Evolutionary conservation across 2,329 filamentous ascomycete species (phyloP).

Genomic region (Tricladium varicosporioides): DNA sequence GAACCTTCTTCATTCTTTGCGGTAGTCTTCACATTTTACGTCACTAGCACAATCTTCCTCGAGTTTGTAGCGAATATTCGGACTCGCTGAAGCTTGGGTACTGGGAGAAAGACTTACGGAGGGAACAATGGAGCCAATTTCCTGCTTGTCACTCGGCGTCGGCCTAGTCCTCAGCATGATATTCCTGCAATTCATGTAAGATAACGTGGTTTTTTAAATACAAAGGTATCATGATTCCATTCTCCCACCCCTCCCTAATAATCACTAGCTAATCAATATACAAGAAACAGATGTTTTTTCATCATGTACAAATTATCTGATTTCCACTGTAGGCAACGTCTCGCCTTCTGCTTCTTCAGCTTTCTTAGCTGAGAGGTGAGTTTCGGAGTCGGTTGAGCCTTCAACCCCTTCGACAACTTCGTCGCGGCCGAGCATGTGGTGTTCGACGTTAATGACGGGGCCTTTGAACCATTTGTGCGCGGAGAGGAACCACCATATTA

Average conservation of each 20-base stretch:
- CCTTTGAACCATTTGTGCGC: conserved; percentile 67
- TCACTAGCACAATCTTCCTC: too few relatives aligned
- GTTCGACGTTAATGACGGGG: conserved; percentile 60
- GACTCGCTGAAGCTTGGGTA: too few relatives aligned
- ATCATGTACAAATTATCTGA: conserved; percentile 9
- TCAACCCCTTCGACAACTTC: conserved; percentile 25
- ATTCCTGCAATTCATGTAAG: conserved; percentile 17
- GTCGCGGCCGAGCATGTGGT: conserved; percentile 32
- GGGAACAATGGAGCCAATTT: conserved; percentile 15
- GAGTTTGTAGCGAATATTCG: too few relatives aligned
- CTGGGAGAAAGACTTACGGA: too few relatives aligned
- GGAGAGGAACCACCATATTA: conserved; percentile 58
- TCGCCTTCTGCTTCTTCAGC: conserved; percentile 17
- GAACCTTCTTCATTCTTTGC: too few relatives aligned
- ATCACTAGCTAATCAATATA: not conserved
- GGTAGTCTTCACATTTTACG: too few relatives aligned
- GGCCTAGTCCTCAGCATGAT: conserved; percentile 20
- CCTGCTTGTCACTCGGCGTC: conserved; percentile 19
- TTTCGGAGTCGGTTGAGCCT: conserved; percentile 21
- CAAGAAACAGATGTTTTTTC: not conserved
- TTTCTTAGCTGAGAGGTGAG: conserved; percentile 18
- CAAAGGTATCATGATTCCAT: not conserved
- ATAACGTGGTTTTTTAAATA: not conserved
- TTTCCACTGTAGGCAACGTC: conserved; percentile 5
- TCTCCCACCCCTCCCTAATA: not conserved